Evolutionary conservation across 2,329 filamentous ascomycete genomes (phyloP).

Genomic region (Hymenoscyphus albidus): DNA sequence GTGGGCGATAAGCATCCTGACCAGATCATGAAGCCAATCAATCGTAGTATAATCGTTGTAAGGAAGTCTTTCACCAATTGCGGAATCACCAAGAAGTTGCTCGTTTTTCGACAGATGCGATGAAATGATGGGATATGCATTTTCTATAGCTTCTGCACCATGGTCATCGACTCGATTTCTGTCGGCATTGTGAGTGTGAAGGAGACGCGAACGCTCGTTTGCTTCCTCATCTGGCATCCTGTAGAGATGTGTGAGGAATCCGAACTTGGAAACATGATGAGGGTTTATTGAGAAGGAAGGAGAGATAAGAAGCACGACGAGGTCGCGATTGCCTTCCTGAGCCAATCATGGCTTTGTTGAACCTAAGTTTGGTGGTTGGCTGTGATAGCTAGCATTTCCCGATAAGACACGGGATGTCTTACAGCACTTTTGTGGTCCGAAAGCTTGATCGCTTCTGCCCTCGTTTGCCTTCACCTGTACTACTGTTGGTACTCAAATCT

Average conservation of each 20-base stretch:
- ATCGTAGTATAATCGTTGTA: constrained; percentile 62
- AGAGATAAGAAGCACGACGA: not conserved
- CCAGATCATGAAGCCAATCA: constrained; percentile 58
- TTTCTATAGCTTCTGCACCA: constrained; percentile 8
- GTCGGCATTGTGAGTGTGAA: constrained; percentile 17
- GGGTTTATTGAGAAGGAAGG: not conserved
- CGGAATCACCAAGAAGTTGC: constrained; percentile 41
- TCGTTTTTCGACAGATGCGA: constrained; percentile 45
- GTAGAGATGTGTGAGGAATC: not conserved
- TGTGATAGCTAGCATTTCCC: not conserved
- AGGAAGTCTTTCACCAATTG: constrained; percentile 51
- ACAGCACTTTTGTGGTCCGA: too few species aligned
- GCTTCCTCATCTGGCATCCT: constrained; percentile 25
- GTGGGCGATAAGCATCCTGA: constrained; percentile 25
- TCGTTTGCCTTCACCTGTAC: too few species aligned
- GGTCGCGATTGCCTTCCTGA: not conserved
- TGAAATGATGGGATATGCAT: constrained; percentile 23
- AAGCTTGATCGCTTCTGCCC: too few species aligned
- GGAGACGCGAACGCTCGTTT: constrained; percentile 23
- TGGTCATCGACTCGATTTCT: constrained; percentile 8
- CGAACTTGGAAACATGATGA: not conserved
- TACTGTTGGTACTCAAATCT: too few species aligned
- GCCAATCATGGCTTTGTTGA: not conserved
- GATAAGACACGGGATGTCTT: not conserved
- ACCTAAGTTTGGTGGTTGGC: not conserved